These are phyloP conservation scores for Penicillium sp. DNA, from an alignment of 2,329 filamentous ascomycete genomes.

Conservation along the genomic window DNA sequence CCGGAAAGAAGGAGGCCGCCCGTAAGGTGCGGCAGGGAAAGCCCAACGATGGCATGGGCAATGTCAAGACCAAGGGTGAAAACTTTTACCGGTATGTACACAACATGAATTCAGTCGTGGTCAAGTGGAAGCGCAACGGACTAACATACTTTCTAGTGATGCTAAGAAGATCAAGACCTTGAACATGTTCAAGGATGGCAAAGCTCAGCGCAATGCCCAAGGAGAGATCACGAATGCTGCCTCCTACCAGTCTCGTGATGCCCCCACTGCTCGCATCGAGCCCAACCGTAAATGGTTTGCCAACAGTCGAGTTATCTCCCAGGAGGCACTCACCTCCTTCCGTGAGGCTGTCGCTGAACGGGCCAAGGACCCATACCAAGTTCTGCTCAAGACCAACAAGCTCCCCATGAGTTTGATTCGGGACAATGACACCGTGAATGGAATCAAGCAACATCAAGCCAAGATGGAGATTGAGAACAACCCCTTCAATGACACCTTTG, in stretches of 20 bases:
- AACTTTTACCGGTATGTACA: conserved; percentile 81
- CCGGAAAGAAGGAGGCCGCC: conserved; percentile 84
- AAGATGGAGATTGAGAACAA: conserved; percentile 90
- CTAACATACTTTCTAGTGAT: conserved; percentile 42
- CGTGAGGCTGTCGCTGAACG: conserved; percentile 90
- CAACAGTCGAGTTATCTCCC: conserved; percentile 86
- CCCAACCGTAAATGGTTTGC: conserved; percentile 98
- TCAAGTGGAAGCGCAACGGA: background rate
- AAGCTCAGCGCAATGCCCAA: conserved; percentile 74
- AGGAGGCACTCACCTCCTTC: conserved; percentile 84
- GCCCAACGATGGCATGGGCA: conserved; percentile 80
- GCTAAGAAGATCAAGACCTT: conserved; percentile 87
- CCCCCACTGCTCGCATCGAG: conserved; percentile 83
- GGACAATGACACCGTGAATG: conserved; percentile 75
- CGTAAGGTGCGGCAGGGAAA: conserved; percentile 85
- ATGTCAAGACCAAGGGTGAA: conserved; percentile 92
- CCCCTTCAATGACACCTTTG: conserved; percentile 86
- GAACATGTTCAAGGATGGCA: conserved; percentile 89
- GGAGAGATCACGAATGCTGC: conserved; percentile 86
- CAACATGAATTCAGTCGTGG: conserved; percentile 29
- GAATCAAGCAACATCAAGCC: conserved; percentile 86
- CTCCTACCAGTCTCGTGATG: conserved; percentile 77
- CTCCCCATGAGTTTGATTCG: conserved; percentile 92
- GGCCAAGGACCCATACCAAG: conserved; percentile 85
- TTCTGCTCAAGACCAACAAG: conserved; percentile 96